Percentiles rank a stretch among this genome's conserved stretches.
These are phyloP conservation scores for Ceratobasidium sp. DNA, from an alignment of 1,284 basidiomycete genomes.

Conservation along the genomic window DNA sequence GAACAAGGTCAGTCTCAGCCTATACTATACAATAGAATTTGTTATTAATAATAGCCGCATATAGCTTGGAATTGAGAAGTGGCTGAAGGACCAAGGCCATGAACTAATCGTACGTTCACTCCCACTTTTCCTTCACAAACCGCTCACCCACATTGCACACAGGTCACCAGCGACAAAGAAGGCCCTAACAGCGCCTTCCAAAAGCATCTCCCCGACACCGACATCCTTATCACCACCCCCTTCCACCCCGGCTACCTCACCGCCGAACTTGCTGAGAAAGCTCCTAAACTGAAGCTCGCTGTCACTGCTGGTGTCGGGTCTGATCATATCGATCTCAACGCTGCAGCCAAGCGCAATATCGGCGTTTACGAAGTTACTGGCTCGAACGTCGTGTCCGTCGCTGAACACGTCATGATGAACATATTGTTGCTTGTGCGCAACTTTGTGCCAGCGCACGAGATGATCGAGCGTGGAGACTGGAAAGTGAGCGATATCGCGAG, in stretches of 20 bases:
- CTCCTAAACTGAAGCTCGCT: conserved; percentile 91
- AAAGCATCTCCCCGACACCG: conserved; percentile 86
- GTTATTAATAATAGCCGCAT: neutral
- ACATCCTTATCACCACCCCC: conserved; percentile 88
- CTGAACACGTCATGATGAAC: conserved; percentile 88
- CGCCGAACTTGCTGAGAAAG: conserved; percentile 58
- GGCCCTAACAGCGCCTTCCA: conserved; percentile 70
- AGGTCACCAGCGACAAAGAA: conserved; percentile 35
- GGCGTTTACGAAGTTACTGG: conserved; percentile 86
- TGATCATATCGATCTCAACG: conserved; percentile 92
- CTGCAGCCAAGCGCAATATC: conserved; percentile 82
- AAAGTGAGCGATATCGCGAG: conserved; percentile 85
- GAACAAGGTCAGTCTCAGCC: conserved; percentile 68
- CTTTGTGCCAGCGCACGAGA: conserved; percentile 85
- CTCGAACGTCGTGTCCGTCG: conserved; percentile 90
- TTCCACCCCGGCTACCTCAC: conserved; percentile 71
- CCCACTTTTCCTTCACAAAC: neutral
- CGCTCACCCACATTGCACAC: neutral
- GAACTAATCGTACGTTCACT: conserved; percentile 66
- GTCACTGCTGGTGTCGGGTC: conserved; percentile 96
- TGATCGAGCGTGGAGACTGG: conserved; percentile 88
- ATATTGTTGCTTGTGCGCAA: conserved; percentile 89
- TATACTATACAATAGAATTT: neutral
- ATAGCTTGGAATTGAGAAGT: conserved; percentile 77
- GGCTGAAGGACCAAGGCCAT: conserved; percentile 80